A percentile compares a stretch with the other conserved stretches of the same genome.
phyloP scores from a whole-genome alignment of 2,329 filamentous ascomycete species.

The Didymosphaeria variabile region DNA sequence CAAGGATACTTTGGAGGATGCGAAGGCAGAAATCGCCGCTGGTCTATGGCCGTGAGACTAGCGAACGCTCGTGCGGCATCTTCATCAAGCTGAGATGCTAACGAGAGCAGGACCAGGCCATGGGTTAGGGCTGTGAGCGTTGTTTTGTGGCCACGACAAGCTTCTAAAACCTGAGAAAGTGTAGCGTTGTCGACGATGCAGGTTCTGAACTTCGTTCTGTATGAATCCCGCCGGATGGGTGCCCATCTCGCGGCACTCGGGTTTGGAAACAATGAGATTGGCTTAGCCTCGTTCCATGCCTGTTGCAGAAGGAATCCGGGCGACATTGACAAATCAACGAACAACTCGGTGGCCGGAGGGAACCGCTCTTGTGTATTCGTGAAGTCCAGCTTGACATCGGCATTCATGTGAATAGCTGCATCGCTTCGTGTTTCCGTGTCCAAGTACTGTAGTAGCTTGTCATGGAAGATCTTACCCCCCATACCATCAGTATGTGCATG shows the following conservation, averaged over 20 bases:
- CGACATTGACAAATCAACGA: conserved; percentile 1
- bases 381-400: neutral
- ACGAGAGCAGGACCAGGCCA: neutral
- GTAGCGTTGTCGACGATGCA: neutral
- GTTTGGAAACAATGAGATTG: neutral
- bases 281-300: conserved; percentile 1
- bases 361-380: neutral
- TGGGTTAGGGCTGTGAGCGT: neutral
- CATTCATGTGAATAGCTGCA: neutral
- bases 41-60: conserved; percentile 6
- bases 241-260: neutral
- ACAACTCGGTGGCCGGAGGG: neutral
- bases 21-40: conserved; percentile 4
- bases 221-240: neutral
- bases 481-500: conserved; percentile 9
- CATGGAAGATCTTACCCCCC: conserved; percentile 1
- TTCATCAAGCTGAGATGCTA: neutral
- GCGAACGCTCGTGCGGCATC: neutral
- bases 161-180: neutral
- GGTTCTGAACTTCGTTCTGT: neutral
- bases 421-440: neutral
- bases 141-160: conserved; percentile 1
- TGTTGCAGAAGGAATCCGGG: conserved; percentile 1
- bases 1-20: neutral
- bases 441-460: neutral